Base-by-base conservation (phyloP, 352 stramenopile genomes). In the Phytopythium sindhum region DNA sequence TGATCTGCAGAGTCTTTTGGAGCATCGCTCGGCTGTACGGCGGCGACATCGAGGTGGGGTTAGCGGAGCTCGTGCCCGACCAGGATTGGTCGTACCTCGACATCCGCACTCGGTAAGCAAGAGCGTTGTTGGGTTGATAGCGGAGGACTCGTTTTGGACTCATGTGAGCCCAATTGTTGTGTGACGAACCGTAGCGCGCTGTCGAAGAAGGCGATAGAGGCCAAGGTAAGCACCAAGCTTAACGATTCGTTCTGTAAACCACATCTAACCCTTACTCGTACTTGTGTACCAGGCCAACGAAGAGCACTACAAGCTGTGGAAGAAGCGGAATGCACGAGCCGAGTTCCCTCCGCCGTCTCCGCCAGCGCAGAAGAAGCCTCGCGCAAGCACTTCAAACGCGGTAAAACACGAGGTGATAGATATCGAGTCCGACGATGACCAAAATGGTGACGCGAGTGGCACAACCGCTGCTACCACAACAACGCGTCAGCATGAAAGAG, bases 61-160 rank as follows among this genome's bases (percentile, higher is more conserved):
- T 96, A 33, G 73, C 69, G n/a, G 72, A 78, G 11, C 67, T 96
- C 41, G 63, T 92, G 48, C 88, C 86, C 0, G 82, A 93, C 35
- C 80, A 91, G 74, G 86, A 96, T 47, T 96, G 86, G 86, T 86
- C 81, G 8, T 96, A 88, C 50, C 70, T 96, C 61, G 85, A 91
- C 52, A 86, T 64, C 54, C 88, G 88, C 23, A 83, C 84, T 15
- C 73, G 86, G 72, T 91, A 65, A 28, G 68, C 44, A 55, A 5
- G 19, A 4, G 11, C 29, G 57, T 21, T 29, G 23, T 35, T 54
- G 53, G 23, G 54, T 57, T 9, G 56, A 23, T 19, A 29, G 33
- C 44, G 59, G 42, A 26, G 5, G 15, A 26, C 57, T 37, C 63
- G 42, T 23, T 67, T 52, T 42, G 35, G n/a, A n/a, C 21, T 64